phyloP scores from a whole-genome alignment of 2,329 filamentous ascomycete genomes.

The Blastomyces parvus region DNA sequence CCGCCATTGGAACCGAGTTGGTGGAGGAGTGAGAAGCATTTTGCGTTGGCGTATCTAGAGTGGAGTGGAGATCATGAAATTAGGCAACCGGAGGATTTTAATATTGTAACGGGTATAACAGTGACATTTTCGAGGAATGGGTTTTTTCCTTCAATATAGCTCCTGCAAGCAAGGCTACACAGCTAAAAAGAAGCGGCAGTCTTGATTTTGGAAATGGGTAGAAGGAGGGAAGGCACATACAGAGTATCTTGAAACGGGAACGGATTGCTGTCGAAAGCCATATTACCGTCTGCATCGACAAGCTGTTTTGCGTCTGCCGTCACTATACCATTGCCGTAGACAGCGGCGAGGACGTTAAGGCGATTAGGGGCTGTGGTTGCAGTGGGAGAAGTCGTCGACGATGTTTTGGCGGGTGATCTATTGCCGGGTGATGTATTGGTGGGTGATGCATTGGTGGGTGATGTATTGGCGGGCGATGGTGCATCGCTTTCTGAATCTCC shows the following conservation, averaged over 20 bases:
- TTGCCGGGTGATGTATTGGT: too few relatives aligned
- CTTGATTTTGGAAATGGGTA: neutral
- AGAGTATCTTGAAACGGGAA: neutral
- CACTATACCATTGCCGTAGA: neutral
- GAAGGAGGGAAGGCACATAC: neutral
- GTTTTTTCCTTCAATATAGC: neutral
- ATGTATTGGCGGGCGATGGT: neutral
- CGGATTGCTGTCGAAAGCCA: neutral
- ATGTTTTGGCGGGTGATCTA: neutral
- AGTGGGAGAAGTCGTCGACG: neutral
- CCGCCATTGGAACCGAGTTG: conserved; percentile 1
- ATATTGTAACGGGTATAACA: too few relatives aligned
- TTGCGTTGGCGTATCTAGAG: neutral
- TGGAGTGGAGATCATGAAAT: neutral
- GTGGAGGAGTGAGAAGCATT: conserved; percentile 3
- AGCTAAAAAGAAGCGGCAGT: neutral
- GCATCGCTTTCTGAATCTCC: neutral
- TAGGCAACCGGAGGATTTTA: neutral
- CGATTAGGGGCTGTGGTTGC: neutral
- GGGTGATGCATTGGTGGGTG: too few relatives aligned
- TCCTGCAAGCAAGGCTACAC: neutral
- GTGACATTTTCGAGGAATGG: neutral
- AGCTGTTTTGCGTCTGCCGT: neutral
- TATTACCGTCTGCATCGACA: neutral
- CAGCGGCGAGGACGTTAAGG: neutral